Evolutionary conservation across 331 rosid genomes (phyloP), one percentile per base, ranked within the genome.

Genomic region (Malus hybrid): DNA sequence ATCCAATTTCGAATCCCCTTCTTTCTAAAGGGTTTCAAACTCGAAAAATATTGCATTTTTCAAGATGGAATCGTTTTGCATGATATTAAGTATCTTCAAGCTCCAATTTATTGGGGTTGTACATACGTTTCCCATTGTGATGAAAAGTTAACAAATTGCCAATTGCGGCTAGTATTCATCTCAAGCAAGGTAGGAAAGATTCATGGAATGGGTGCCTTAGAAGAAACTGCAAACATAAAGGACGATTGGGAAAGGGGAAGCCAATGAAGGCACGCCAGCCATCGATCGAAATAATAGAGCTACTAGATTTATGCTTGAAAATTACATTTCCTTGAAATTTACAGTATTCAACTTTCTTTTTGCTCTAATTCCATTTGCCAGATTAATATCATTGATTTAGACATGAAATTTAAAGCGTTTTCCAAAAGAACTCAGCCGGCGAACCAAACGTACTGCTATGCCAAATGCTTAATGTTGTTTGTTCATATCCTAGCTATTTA

Each of bases 121-220:
- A 46, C 4, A 8, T 8, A 42, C 7, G 32, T 42, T 68, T 44
- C 42, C 61, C 62, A 5, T 52, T 36, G 13, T 55, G 9, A n/a
- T 56, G 55, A 59, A 57, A 70, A 28, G 63, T 57, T 52, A 52
- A 20, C 44, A 33, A 42, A 34, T 56, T 15, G 34, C 15, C 20
- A 72, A 72, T 4, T 28, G 28, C 16, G 29, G 55, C 68, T 39
- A 73, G 34, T 42, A 62, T 16, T 44, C 19, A 12, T 44, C 54
- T 12, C 56, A 36, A 67, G 33, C 48, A 13, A 36, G 19, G 0
- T 6, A 36, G 46, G 6, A 46, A 13, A n/a, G 80, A 31, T 36
- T 27, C 61, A 75, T 69, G 77, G 57, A 78, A 71, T 10, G 93
- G 76, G 85, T 88, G 87, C 81, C 93, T 86, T 86, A 8, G 76